Percentiles rank a stretch among this genome's conserved stretches.
Conservation (phyloP, 2,329 filamentous ascomycete genomes). For the Sordariomycetes sp. region DNA sequence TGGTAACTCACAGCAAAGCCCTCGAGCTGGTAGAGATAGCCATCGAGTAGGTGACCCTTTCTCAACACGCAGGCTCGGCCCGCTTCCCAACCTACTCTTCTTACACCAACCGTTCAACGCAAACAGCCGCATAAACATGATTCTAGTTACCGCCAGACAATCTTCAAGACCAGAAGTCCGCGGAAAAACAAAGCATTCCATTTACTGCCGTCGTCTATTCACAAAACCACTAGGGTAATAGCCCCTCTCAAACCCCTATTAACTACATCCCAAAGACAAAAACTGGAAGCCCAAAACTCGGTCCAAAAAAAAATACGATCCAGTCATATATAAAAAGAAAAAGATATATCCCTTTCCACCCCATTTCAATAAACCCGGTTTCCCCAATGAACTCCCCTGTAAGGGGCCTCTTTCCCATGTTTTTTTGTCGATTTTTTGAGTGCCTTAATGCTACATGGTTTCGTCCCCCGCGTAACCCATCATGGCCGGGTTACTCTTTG, state of each 20-base stretch:
- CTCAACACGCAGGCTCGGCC: too few relatives aligned
- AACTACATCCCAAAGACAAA: neutral
- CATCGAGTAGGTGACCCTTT: too few relatives aligned
- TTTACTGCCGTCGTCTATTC: neutral
- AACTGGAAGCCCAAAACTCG: neutral
- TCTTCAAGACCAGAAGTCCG: neutral
- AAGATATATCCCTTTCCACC: constrained; percentile 2
- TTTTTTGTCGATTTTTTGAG: neutral
- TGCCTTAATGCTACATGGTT: neutral
- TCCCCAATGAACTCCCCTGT: constrained; percentile 10
- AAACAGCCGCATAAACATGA: neutral
- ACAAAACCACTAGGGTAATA: neutral
- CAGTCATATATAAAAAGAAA: constrained; percentile 31
- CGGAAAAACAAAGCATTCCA: neutral
- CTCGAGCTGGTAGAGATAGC: too few relatives aligned
- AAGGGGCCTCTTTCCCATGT: neutral
- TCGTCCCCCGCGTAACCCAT: neutral
- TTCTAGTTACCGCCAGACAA: neutral
- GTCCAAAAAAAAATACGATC: constrained; percentile 33
- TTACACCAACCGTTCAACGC: neutral
- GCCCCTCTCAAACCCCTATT: neutral
- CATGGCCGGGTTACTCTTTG: neutral
- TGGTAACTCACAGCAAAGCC: too few relatives aligned
- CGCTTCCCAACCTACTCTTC: too few relatives aligned
- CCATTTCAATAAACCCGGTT: constrained; percentile 10